Evolutionary conservation across 2,329 filamentous ascomycete species (phyloP), one percentile per base, ranked within the genome.

Genomic region (Epicoccum sorghinum): DNA sequence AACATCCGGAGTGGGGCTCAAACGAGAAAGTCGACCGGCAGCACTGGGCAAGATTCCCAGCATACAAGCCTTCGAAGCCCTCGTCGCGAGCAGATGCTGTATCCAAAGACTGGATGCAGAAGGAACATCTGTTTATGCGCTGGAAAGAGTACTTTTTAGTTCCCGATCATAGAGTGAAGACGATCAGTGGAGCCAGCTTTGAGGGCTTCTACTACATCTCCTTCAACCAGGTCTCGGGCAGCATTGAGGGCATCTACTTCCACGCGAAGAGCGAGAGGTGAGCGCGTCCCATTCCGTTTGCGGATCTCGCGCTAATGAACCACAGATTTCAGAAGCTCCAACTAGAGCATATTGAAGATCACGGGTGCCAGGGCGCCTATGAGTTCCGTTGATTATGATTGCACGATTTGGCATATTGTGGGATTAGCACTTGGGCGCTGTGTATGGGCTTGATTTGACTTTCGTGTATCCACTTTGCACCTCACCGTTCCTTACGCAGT

Each of bases 151-250:
- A 96, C 68, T 99, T 99, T 68, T 80, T 99, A 0, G 95, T 99
- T 0, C 95, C 95, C 1, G 93, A 99, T 69, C 95, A 99, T 73
- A 86, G 90, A 13, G 92, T 98, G 18, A 85, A 89, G 57, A 96
- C 90, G 9, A 96, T 99, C 58, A 90, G 87, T 30, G 95, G 95
- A 14, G 95, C 95, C 7, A 98, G 93, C 70, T 99, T 98, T 57
- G 95, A 99, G 71, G 95, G 95, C 0, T 99, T 99, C 73, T 99
- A 98, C 74, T 99, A 99, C 71, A 98, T 99, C 63, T 97, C 93
- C 78, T 98, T 98, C 79, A 96, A 98, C 75, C 93, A 98, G 76
- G 80, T 91, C 43, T 85, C 88, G 60, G 95, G 93, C 7, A 88
- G 84, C 60, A 89, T 99, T 36, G 93, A 87, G 69, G 95, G 95